phyloP scores from a whole-genome alignment of 2,329 filamentous ascomycete species.

The Epichloe gansuensis region DNA sequence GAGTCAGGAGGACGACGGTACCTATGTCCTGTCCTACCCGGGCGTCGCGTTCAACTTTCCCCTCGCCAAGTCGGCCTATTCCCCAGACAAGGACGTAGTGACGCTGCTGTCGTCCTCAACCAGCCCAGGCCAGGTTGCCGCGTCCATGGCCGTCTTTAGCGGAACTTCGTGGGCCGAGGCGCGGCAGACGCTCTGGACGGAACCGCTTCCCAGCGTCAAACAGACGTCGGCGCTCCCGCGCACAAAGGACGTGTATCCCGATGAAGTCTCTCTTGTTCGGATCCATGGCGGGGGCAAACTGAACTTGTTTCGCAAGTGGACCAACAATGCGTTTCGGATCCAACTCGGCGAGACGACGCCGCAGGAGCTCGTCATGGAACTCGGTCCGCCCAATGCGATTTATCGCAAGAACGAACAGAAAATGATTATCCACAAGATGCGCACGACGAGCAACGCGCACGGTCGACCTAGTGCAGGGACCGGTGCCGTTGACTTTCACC shows the following conservation, averaged over 20 bases:
- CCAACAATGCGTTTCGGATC: conserved; percentile 56
- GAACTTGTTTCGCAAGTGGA: conserved; percentile 64
- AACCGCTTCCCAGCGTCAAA: conserved; percentile 61
- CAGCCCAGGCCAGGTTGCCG: conserved; percentile 62
- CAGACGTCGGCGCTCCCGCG: conserved; percentile 56
- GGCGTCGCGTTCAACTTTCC: conserved; percentile 90
- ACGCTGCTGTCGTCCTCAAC: conserved; percentile 69
- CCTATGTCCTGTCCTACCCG: conserved; percentile 86
- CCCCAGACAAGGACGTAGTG: conserved; percentile 68
- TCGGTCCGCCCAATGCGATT: conserved; percentile 87
- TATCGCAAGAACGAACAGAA: conserved; percentile 85
- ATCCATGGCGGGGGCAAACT: conserved; percentile 69
- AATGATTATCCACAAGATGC: conserved; percentile 69
- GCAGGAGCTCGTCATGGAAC: conserved; percentile 79
- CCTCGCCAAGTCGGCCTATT: conserved; percentile 61
- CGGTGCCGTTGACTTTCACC: conserved; percentile 28
- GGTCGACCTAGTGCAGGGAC: conserved; percentile 31
- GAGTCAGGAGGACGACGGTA: conserved; percentile 44
- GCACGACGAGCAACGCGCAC: conserved; percentile 39
- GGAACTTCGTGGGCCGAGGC: conserved; percentile 86
- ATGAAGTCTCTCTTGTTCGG: conserved; percentile 73
- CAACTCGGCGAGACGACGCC: conserved; percentile 76
- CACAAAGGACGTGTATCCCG: conserved; percentile 67
- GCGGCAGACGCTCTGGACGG: conserved; percentile 63
- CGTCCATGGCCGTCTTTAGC: conserved; percentile 81